phyloP scores from a whole-genome alignment of 2,329 filamentous ascomycete genomes.

The Colletotrichum orchidophilum region DNA sequence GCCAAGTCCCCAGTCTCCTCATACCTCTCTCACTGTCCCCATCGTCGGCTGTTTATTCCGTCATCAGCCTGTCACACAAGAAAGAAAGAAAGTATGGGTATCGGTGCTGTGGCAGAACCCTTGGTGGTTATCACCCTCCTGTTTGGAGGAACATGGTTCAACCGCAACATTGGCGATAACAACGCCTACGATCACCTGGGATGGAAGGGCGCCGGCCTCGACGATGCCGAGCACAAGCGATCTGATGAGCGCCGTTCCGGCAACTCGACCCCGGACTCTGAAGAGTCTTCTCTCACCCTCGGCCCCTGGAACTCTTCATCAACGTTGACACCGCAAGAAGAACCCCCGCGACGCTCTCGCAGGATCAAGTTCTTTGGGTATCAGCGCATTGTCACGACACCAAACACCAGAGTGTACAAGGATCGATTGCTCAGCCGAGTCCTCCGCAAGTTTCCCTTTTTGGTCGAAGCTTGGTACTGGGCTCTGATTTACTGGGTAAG shows the following conservation, averaged over 20 bases:
- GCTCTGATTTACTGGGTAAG: constrained; percentile 78
- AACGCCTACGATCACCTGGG: constrained; percentile 34
- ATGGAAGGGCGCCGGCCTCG: constrained; percentile 20
- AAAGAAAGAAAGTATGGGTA: constrained; percentile 43
- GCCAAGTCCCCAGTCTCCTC: constrained; percentile 22
- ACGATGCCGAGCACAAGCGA: constrained; percentile 32
- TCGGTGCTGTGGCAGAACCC: constrained; percentile 53
- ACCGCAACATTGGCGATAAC: constrained; percentile 51
- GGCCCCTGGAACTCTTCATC: constrained; percentile 38
- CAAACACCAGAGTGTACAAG: constrained; percentile 69
- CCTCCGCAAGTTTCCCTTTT: constrained; percentile 74
- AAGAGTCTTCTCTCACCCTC: constrained; percentile 25
- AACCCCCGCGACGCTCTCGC: constrained; percentile 43
- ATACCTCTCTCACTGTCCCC: constrained; percentile 4
- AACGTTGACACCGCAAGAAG: constrained; percentile 40
- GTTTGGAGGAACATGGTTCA: constrained; percentile 55
- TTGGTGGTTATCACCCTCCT: constrained; percentile 53
- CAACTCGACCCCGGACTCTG: constrained; percentile 30
- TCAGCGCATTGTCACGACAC: constrained; percentile 59
- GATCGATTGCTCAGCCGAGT: constrained; percentile 70
- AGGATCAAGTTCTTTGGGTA: constrained; percentile 42
- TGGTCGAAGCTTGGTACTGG: constrained; percentile 83
- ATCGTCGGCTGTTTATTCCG: background rate
- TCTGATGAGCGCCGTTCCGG: constrained; percentile 48
- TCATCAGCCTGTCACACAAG: background rate